A percentile compares a stretch with the other conserved stretches of the same genome.
These are phyloP conservation scores for Sphenostylis stenocarpa DNA, from an alignment of 306 rosid genomes.

Conservation along the genomic window DNA sequence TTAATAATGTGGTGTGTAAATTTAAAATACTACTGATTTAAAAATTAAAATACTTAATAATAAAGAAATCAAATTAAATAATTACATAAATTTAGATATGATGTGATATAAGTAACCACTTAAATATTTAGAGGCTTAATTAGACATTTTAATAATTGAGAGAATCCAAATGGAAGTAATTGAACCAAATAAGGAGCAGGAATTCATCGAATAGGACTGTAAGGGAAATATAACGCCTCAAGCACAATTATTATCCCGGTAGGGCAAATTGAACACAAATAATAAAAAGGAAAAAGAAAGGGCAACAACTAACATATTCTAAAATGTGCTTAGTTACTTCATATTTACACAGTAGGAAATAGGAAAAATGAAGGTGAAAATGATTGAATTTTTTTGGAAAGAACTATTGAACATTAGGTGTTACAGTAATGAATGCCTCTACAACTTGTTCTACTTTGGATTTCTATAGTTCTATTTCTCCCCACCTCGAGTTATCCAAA, in stretches of 20 bases:
- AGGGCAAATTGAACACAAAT: constrained; percentile 29
- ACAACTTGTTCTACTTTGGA: constrained; percentile 30
- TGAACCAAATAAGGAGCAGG: too few relatives aligned
- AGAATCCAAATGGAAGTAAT: too few relatives aligned
- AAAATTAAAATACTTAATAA: too few relatives aligned
- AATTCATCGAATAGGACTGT: too few relatives aligned
- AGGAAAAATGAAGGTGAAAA: constrained; percentile 31
- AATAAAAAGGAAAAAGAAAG: background rate
- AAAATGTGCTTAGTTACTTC: constrained; percentile 29
- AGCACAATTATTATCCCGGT: background rate
- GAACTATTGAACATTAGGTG: constrained; percentile 42
- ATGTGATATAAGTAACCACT: too few relatives aligned
- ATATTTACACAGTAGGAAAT: constrained; percentile 46
- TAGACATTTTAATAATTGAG: too few relatives aligned
- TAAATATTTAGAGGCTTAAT: too few relatives aligned
- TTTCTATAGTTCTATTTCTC: constrained; percentile 39
- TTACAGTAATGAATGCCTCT: constrained; percentile 56
- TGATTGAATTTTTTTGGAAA: background rate
- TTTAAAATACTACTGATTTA: too few relatives aligned
- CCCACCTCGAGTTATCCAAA: constrained; percentile 42
- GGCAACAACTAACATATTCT: background rate
- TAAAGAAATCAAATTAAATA: too few relatives aligned
- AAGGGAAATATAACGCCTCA: background rate
- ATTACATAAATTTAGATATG: too few relatives aligned
- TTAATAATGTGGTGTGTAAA: too few relatives aligned